A percentile compares a stretch with the other conserved stretches of the same genome.
Evolutionary conservation across 176 grass and related monocot species (phyloP).

Genomic region (Zea luxurians): DNA sequence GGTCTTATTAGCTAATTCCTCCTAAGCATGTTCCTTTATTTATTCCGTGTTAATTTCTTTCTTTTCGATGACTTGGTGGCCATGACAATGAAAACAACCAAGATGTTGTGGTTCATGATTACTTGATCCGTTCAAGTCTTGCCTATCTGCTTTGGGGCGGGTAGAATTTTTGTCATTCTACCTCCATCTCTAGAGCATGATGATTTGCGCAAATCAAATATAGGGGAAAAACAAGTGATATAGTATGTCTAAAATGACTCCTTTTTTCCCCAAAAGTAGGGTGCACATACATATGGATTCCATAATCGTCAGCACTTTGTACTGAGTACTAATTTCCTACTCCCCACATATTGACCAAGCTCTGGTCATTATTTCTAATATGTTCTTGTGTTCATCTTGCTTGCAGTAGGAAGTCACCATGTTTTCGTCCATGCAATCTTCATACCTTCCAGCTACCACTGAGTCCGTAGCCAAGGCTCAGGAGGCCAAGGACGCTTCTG

Average conservation of each 20-base stretch:
- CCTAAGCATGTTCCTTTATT: not conserved
- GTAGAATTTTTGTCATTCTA: no score
- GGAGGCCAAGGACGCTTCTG: conserved; percentile 57
- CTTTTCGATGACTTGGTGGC: no score
- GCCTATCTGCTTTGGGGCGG: no score
- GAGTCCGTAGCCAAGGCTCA: conserved; percentile 65
- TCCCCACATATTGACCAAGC: not conserved
- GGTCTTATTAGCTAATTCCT: not conserved
- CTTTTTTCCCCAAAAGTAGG: no score
- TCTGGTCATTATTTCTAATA: not conserved
- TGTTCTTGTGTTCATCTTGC: not conserved
- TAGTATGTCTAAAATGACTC: no score
- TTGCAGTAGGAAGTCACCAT: conserved; percentile 8
- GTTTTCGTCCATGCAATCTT: conserved; percentile 35
- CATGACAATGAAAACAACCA: no score
- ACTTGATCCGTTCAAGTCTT: no score
- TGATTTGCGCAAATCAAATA: no score
- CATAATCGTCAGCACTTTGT: not conserved
- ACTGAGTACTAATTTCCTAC: conserved; percentile 1
- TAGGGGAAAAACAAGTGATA: no score
- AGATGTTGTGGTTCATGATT: no score
- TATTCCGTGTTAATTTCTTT: not conserved
- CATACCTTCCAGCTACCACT: conserved; percentile 59
- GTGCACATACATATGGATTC: not conserved
- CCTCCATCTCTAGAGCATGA: no score